These are phyloP conservation scores for Epipyxis sp. DNA, from an alignment of 108 stramenopile genomes.

Conservation along the genomic window DNA sequence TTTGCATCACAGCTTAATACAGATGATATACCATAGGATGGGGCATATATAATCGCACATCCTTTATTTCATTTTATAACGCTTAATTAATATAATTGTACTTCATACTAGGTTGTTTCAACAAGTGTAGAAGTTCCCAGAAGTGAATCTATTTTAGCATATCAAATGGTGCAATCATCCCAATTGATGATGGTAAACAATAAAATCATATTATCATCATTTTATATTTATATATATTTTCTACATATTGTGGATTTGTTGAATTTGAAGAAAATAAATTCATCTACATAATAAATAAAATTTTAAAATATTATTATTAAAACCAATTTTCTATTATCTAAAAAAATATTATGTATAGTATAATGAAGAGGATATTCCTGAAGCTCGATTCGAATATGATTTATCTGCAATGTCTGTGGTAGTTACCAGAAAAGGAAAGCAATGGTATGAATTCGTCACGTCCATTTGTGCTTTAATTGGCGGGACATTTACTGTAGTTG, in stretches of 20 bases:
- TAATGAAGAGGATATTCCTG: constrained; percentile 70
- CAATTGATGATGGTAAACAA: no score
- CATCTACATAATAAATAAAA: constrained; percentile 41
- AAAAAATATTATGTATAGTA: constrained; percentile 57
- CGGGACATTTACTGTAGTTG: constrained; percentile 94
- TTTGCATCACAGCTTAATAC: neutral
- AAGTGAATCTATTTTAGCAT: neutral
- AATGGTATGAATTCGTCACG: constrained; percentile 92
- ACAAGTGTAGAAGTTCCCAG: neutral
- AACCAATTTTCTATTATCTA: constrained; percentile 64
- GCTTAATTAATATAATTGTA: no score
- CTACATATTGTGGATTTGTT: no score
- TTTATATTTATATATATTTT: constrained; percentile 56
- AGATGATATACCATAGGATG: no score
- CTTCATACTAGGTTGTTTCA: no score
- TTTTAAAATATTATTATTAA: constrained; percentile 57
- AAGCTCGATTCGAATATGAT: constrained; percentile 80
- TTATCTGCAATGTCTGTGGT: constrained; percentile 83
- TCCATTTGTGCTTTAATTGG: constrained; percentile 92
- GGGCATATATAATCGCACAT: no score
- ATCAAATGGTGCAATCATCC: constrained; percentile 1
- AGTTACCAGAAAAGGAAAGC: constrained; percentile 66
- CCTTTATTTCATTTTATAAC: no score
- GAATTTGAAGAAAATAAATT: constrained; percentile 35
- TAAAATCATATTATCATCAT: neutral